Percentiles rank a stretch among this genome's conserved stretches.
Conservation (phyloP, 495 filamentous ascomycete species). For the Gamarada debralockiae region DNA sequence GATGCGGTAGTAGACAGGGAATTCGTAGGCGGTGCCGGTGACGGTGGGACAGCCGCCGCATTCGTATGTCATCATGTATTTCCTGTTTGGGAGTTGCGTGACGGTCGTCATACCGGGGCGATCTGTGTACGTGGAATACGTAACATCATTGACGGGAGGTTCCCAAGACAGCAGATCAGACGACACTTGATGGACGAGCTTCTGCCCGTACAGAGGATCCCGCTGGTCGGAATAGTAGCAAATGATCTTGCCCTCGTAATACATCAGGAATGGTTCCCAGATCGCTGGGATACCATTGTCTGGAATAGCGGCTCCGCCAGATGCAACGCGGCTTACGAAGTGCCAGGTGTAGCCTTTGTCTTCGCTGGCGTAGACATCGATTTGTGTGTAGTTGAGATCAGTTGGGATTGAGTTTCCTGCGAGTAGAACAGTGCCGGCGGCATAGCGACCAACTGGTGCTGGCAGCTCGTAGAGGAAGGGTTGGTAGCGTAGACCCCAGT, state of each 20-base stretch:
- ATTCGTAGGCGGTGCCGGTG: conserved; percentile 12
- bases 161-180: conserved; percentile 56
- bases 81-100: conserved; percentile 52
- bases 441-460: conserved; percentile 48
- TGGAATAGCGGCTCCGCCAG: conserved; percentile 57
- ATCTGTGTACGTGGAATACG: conserved; percentile 52
- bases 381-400: conserved; percentile 57
- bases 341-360: conserved; percentile 60
- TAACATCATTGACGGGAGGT: conserved; percentile 55
- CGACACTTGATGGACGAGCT: conserved; percentile 57
- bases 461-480: conserved; percentile 62
- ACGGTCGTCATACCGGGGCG: conserved; percentile 64
- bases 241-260: conserved; percentile 51
- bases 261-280: conserved; percentile 67
- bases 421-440: conserved; percentile 56
- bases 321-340: conserved; percentile 61
- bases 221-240: conserved; percentile 70
- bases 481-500: conserved; percentile 63
- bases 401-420: conserved; percentile 62
- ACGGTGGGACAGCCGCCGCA: conserved; percentile 48
- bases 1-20: conserved; percentile 54
- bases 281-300: conserved; percentile 61
- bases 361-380: conserved; percentile 61
- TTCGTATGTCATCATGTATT: conserved; percentile 62
- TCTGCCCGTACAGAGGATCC: conserved; percentile 61